Evolutionary conservation across 2,329 filamentous ascomycete genomes (phyloP).

Genomic region (Stachybotrys chartarum): DNA sequence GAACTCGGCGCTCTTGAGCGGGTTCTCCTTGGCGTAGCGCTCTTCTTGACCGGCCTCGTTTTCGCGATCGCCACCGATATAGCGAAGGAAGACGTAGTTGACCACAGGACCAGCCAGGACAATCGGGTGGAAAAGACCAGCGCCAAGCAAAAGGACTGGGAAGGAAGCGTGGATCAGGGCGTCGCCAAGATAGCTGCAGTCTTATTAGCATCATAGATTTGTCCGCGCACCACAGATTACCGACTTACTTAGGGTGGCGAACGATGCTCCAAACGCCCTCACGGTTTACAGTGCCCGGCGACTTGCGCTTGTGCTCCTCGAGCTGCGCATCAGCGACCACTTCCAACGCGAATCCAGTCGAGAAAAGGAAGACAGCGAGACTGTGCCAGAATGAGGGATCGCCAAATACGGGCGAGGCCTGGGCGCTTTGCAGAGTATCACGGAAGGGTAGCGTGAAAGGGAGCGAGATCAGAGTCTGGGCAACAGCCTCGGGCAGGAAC

Average conservation of each 20-base stretch:
- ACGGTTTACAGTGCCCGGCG: neutral
- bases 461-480: constrained; percentile 2
- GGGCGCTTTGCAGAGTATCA: neutral
- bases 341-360: constrained; percentile 1
- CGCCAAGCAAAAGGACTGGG: neutral
- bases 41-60: constrained; percentile 1
- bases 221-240: neutral
- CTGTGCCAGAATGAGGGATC: neutral
- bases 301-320: neutral
- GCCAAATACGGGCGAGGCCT: neutral
- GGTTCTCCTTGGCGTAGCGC: neutral
- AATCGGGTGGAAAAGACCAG: constrained; percentile 1
- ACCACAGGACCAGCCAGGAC: neutral
- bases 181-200: constrained; percentile 1
- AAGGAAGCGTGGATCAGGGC: constrained; percentile 2
- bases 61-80: neutral
- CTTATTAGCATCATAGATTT: neutral
- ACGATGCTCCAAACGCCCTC: constrained; percentile 2
- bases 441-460: constrained; percentile 2
- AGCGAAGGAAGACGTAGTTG: constrained; percentile 4
- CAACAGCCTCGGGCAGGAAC: constrained; percentile 2
- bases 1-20: constrained; percentile 1
- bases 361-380: constrained; percentile 1
- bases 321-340: constrained; percentile 1
- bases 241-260: constrained; percentile 1